These are phyloP conservation scores for Mycena polygramma DNA, from an alignment of 768 basidiomycete species.

Conservation along the genomic window DNA sequence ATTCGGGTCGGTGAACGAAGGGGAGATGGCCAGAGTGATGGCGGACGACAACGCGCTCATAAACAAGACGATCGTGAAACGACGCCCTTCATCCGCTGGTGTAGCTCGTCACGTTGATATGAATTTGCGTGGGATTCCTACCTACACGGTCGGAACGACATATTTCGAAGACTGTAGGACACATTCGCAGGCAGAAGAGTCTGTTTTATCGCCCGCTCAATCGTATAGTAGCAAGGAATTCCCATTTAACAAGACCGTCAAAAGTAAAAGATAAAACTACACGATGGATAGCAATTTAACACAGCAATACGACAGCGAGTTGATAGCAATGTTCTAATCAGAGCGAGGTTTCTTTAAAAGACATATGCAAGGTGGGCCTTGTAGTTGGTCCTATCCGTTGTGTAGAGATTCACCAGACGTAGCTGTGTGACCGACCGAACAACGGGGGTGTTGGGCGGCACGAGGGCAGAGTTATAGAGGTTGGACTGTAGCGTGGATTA, in stretches of 20 bases:
- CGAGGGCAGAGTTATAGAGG: constrained; percentile 9
- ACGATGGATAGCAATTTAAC: constrained; percentile 5
- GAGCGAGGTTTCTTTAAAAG: constrained; percentile 23
- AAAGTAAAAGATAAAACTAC: background rate
- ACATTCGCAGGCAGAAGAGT: no score
- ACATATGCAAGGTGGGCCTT: constrained; percentile 36
- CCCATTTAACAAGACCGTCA: no score
- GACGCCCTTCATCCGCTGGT: constrained; percentile 56
- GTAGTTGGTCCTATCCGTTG: constrained; percentile 32
- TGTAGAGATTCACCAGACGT: constrained; percentile 34
- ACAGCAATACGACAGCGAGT: constrained; percentile 19
- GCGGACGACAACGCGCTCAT: constrained; percentile 50
- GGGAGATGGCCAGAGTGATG: constrained; percentile 48
- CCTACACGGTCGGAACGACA: no score
- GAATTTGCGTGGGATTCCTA: constrained; percentile 23
- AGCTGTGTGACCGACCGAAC: constrained; percentile 36
- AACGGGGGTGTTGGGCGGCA: constrained; percentile 6
- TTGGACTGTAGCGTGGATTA: background rate
- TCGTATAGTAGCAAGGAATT: no score
- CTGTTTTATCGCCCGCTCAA: no score
- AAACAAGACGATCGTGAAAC: constrained; percentile 52
- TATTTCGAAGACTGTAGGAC: no score
- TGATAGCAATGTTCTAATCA: constrained; percentile 6
- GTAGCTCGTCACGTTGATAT: constrained; percentile 34
- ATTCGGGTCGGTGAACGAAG: constrained; percentile 51